phyloP scores from a whole-genome alignment of 495 filamentous ascomycete genomes.

The Tuber microsphaerosporum region DNA sequence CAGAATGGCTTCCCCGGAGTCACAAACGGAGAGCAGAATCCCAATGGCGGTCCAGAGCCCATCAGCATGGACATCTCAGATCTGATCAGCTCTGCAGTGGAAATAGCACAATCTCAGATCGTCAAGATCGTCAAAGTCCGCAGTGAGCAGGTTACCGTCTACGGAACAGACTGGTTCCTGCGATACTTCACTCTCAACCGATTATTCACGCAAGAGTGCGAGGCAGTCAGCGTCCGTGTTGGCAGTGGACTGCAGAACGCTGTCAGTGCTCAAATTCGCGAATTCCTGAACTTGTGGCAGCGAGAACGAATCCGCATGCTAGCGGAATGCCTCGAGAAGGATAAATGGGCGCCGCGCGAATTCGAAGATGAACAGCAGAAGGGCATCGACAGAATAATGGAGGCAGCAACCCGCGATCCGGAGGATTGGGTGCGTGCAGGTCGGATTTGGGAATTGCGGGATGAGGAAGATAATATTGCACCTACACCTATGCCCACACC shows the following conservation, averaged over 20 bases:
- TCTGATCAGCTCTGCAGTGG: constrained; percentile 86
- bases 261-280: constrained; percentile 83
- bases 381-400: constrained; percentile 60
- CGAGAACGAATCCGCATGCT: constrained; percentile 71
- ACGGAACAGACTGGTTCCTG: constrained; percentile 53
- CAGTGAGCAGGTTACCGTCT: constrained; percentile 51
- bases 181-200: constrained; percentile 90
- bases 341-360: constrained; percentile 84
- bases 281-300: constrained; percentile 71
- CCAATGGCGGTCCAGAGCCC: constrained; percentile 16
- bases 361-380: constrained; percentile 62
- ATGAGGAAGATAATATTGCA: constrained; percentile 37
- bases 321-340: constrained; percentile 76
- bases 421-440: constrained; percentile 63
- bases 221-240: constrained; percentile 84
- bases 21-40: constrained; percentile 23
- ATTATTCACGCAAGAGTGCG: constrained; percentile 92
- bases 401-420: constrained; percentile 72
- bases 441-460: constrained; percentile 61
- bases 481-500: background rate
- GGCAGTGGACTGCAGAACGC: constrained; percentile 77
- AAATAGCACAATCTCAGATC: constrained; percentile 85
- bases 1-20: constrained; percentile 34
- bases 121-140: constrained; percentile 86
- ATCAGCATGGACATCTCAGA: constrained; percentile 73